phyloP scores from a whole-genome alignment of 495 filamentous ascomycete species.

The Penicillium atrosanguineum region DNA sequence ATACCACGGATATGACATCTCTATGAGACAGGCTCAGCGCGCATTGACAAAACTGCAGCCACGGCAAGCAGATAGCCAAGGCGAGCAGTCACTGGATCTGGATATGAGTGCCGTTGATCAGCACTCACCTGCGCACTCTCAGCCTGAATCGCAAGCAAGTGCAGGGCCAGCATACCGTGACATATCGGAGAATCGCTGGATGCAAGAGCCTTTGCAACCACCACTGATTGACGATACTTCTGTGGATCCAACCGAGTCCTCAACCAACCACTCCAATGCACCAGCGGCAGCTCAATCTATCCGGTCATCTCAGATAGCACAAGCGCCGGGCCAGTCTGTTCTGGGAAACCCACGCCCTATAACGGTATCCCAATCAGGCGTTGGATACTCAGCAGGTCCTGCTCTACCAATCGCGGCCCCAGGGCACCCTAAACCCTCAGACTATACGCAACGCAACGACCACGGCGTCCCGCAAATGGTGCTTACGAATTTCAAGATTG shows the following conservation, averaged over 20 bases:
- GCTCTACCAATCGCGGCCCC: constrained; percentile 20
- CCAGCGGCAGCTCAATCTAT: constrained; percentile 23
- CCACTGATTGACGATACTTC: constrained; percentile 30
- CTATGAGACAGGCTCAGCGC: constrained; percentile 45
- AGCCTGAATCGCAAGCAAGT: constrained; percentile 20
- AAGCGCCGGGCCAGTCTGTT: constrained; percentile 19
- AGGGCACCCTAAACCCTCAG: constrained; percentile 22
- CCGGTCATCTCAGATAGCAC: constrained; percentile 20
- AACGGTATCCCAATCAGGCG: constrained; percentile 21
- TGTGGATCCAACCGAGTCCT: constrained; percentile 24
- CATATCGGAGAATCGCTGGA: constrained; percentile 37
- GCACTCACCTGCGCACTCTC: constrained; percentile 22
- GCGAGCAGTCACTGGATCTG: constrained; percentile 18
- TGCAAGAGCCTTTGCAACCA: constrained; percentile 29
- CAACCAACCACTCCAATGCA: constrained; percentile 17
- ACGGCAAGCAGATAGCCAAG: constrained; percentile 23
- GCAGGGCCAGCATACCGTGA: constrained; percentile 22
- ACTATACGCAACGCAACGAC: constrained; percentile 25
- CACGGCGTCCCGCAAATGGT: constrained; percentile 32
- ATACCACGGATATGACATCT: constrained; percentile 48
- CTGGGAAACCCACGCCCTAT: constrained; percentile 22
- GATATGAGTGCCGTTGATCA: constrained; percentile 23
- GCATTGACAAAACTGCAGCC: constrained; percentile 43
- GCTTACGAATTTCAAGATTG: constrained; percentile 46
- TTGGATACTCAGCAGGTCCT: constrained; percentile 19